A percentile compares a stretch with the other conserved stretches of the same genome.
phyloP scores from a whole-genome alignment of 192 early-diverging fungal genomes.

The Backusella luteola region DNA sequence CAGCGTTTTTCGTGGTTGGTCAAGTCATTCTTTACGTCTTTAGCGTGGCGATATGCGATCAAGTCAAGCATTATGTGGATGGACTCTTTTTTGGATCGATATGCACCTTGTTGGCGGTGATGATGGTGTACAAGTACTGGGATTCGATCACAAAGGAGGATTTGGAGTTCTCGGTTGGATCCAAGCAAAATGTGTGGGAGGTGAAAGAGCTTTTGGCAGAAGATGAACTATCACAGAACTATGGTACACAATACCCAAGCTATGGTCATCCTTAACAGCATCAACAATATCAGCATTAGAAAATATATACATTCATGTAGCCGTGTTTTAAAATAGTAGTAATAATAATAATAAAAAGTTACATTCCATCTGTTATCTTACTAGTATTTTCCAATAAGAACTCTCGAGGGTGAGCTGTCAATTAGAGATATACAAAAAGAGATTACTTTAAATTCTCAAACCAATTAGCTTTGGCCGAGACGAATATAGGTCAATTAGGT shows the following conservation, averaged over 20 bases:
- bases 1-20: constrained; percentile 73
- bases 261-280: background rate
- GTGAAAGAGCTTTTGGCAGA: constrained; percentile 66
- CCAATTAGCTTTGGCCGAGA: no score
- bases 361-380: background rate
- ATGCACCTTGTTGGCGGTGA: constrained; percentile 77
- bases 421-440: no score
- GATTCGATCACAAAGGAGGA: constrained; percentile 92
- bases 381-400: no score
- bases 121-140: constrained; percentile 98
- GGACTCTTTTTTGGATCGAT: constrained; percentile 87
- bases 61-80: constrained; percentile 85
- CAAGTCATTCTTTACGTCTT: constrained; percentile 74
- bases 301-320: background rate
- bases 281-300: background rate
- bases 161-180: constrained; percentile 84
- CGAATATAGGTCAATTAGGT: no score
- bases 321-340: background rate
- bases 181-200: constrained; percentile 84
- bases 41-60: constrained; percentile 66
- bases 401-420: no score
- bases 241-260: background rate
- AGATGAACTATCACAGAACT: constrained; percentile 37
- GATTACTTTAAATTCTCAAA: no score
- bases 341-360: background rate